These are phyloP conservation scores for Penicillium fuscoglaucum DNA, from an alignment of 2,329 filamentous ascomycete species.

Conservation along the genomic window DNA sequence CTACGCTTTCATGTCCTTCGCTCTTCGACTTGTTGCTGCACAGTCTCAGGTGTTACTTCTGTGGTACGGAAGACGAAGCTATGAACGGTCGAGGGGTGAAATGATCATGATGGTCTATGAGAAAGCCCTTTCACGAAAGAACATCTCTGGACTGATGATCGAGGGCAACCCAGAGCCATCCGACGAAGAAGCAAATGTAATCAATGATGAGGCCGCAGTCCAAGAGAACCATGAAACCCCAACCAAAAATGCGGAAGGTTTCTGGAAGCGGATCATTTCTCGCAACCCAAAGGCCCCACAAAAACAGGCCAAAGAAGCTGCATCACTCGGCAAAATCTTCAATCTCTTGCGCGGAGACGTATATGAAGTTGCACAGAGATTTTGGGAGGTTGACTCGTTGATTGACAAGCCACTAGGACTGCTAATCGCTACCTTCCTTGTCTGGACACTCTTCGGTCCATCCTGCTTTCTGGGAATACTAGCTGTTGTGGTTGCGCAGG, in stretches of 20 bases:
- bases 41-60: conserved; percentile 69
- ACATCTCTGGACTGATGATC: conserved; percentile 43
- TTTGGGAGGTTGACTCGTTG: conserved; percentile 83
- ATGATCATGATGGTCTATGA: conserved; percentile 83
- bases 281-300: conserved; percentile 28
- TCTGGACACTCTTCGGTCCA: conserved; percentile 78
- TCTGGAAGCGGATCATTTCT: conserved; percentile 28
- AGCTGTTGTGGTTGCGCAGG: conserved; percentile 68
- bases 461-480: conserved; percentile 72
- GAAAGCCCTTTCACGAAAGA: conserved; percentile 70
- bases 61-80: conserved; percentile 82
- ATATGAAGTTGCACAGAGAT: conserved; percentile 52
- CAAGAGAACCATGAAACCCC: conserved; percentile 11
- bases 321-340: conserved; percentile 86
- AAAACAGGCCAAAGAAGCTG: conserved; percentile 54
- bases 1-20: conserved; percentile 64
- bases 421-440: conserved; percentile 69
- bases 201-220: conserved; percentile 12
- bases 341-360: conserved; percentile 71
- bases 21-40: conserved; percentile 60
- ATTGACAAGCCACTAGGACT: conserved; percentile 75
- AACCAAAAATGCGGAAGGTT: conserved; percentile 26
- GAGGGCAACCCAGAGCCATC: conserved; percentile 29
- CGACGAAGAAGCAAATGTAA: conserved; percentile 16
- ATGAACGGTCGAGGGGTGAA: conserved; percentile 81